Conservation (phyloP, 331 rosid species). For the Quercus phellos region DNA sequence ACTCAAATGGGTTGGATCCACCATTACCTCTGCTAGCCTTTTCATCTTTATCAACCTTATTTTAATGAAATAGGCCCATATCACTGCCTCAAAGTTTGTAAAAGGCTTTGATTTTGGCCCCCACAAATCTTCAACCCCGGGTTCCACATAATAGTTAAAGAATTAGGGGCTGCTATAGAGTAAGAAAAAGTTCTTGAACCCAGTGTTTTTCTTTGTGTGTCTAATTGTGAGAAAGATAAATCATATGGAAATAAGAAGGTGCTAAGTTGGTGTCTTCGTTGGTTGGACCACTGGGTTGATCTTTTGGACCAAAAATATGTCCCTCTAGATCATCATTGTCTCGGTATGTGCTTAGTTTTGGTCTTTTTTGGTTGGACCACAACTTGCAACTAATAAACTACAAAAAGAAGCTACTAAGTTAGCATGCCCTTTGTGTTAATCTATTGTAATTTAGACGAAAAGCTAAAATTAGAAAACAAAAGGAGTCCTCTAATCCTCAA, state of each 20-base stretch:
- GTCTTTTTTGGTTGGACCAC: conserved; percentile 37
- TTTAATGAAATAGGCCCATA: conserved; percentile 24
- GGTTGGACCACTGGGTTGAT: conserved; percentile 28
- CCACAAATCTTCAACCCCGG: conserved; percentile 47
- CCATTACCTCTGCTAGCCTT: conserved; percentile 29
- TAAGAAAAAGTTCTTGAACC: conserved; percentile 4
- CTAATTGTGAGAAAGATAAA: conserved; percentile 16
- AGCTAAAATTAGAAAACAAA: conserved; percentile 3
- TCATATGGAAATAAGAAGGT: conserved; percentile 34
- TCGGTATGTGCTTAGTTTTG: conserved; percentile 10
- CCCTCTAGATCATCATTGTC: conserved; percentile 31
- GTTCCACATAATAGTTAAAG: conserved; percentile 28
- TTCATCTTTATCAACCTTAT: conserved; percentile 31
- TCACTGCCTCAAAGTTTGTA: conserved; percentile 53
- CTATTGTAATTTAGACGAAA: background rate
- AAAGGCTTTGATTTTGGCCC: conserved; percentile 29
- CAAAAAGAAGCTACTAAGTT: background rate
- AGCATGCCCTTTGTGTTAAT: background rate
- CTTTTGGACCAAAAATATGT: conserved; percentile 15
- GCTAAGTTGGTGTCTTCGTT: conserved; percentile 25
- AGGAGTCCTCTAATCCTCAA: background rate
- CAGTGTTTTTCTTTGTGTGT: background rate
- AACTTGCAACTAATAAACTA: conserved; percentile 15
- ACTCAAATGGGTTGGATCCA: conserved; percentile 73
- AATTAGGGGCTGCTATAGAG: conserved; percentile 7